Evolutionary conservation across 495 filamentous ascomycete species (phyloP).

Genomic region (Aspergillus taichungensis): DNA sequence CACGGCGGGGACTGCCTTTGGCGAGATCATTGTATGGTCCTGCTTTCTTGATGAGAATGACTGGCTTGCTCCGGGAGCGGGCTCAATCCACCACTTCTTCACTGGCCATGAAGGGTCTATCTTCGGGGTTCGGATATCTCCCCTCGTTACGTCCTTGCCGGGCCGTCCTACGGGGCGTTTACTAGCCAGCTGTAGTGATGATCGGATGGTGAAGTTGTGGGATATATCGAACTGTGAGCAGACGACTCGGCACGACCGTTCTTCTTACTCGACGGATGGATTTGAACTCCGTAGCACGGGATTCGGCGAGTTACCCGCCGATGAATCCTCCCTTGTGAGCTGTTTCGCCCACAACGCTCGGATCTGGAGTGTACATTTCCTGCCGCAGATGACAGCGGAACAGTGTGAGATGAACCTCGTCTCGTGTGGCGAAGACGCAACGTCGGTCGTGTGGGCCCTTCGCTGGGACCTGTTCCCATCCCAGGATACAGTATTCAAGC

Average conservation of each 20-base stretch:
- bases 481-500: conserved; percentile 18
- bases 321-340: conserved; percentile 45
- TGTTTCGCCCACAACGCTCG: conserved; percentile 80
- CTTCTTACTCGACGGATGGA: conserved; percentile 36
- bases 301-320: conserved; percentile 20
- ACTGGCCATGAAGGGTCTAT: conserved; percentile 90
- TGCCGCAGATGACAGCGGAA: conserved; percentile 18
- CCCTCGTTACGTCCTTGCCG: conserved; percentile 34
- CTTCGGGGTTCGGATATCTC: conserved; percentile 77
- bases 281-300: conserved; percentile 37
- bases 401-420: conserved; percentile 38
- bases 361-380: conserved; percentile 78
- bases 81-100: conserved; percentile 59
- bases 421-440: conserved; percentile 75
- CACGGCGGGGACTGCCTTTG: conserved; percentile 85
- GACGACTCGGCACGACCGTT: conserved; percentile 20
- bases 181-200: conserved; percentile 89
- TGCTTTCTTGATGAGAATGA: conserved; percentile 31
- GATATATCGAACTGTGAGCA: conserved; percentile 52
- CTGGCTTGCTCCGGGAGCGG: conserved; percentile 7
- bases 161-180: conserved; percentile 39
- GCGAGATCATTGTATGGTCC: conserved; percentile 87
- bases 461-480: conserved; percentile 19
- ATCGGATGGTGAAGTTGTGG: conserved; percentile 86
- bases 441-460: conserved; percentile 61